These are phyloP conservation scores for Mucor plumbeus DNA, from an alignment of 371 early-diverging fungal genomes.

Conservation along the genomic window DNA sequence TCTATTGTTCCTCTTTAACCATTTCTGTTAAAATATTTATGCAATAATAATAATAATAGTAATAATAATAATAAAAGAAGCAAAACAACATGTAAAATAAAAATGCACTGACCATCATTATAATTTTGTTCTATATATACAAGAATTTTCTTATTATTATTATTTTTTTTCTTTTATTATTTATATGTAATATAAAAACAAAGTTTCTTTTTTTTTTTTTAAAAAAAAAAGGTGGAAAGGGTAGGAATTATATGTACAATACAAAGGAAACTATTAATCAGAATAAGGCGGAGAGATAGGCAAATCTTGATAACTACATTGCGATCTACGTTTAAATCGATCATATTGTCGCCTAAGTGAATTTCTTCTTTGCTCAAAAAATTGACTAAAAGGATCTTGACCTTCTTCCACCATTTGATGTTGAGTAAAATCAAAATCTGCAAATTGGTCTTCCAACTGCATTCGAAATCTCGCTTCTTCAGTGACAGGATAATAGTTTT, in stretches of 20 bases:
- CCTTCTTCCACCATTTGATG: constrained; percentile 24
- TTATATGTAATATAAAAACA: not conserved
- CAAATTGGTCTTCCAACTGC: constrained; percentile 35
- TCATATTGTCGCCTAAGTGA: constrained; percentile 28
- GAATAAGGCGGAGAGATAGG: constrained; percentile 14
- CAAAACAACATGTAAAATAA: not conserved
- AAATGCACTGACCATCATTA: not conserved
- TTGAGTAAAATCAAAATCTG: constrained; percentile 25
- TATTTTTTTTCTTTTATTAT: not conserved
- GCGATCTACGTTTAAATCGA: constrained; percentile 26
- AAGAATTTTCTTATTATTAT: not conserved
- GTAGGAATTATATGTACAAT: not conserved
- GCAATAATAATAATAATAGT: too few species aligned
- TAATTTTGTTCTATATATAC: not conserved
- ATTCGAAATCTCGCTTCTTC: constrained; percentile 36
- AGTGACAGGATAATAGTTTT: constrained; percentile 25
- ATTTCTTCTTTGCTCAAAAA: constrained; percentile 27
- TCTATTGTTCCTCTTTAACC: not conserved
- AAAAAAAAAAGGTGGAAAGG: not conserved
- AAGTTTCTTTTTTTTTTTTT: too few species aligned
- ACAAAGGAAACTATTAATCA: constrained; percentile 7
- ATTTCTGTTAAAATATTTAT: not conserved
- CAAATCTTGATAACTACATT: constrained; percentile 11
- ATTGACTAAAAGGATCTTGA: constrained; percentile 11
- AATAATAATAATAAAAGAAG: too few species aligned